These are phyloP conservation scores for Acrocalymma vagum DNA, from an alignment of 2,329 filamentous ascomycete species.

Conservation along the genomic window DNA sequence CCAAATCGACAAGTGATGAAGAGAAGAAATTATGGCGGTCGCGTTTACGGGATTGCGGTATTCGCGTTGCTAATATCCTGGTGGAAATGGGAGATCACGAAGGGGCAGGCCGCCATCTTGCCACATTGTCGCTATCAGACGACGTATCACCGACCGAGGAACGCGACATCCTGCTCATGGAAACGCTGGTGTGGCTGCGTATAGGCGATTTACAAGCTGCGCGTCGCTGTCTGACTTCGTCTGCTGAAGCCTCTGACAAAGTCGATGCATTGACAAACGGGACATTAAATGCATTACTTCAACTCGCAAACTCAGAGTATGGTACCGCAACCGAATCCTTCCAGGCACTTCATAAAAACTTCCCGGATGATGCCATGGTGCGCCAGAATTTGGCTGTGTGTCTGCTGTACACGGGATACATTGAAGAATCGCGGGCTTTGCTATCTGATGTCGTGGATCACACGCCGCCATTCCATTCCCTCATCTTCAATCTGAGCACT, in stretches of 20 bases:
- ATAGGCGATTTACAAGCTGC: slow-evolving; percentile 80
- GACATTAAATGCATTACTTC: slow-evolving; percentile 72
- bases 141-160: slow-evolving; percentile 47
- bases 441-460: slow-evolving; percentile 72
- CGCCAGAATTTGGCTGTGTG: slow-evolving; percentile 86
- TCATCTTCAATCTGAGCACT: slow-evolving; percentile 89
- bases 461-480: slow-evolving; percentile 71
- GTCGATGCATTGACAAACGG: slow-evolving; percentile 41
- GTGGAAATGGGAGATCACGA: slow-evolving; percentile 89
- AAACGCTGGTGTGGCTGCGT: slow-evolving; percentile 76
- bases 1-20: slow-evolving; percentile 52
- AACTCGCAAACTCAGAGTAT: slow-evolving; percentile 82
- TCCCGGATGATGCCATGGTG: slow-evolving; percentile 71
- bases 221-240: slow-evolving; percentile 58
- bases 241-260: slow-evolving; percentile 16
- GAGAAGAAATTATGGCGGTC: slow-evolving; percentile 73
- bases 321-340: slow-evolving; percentile 69
- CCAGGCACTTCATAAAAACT: slow-evolving; percentile 59
- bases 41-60: slow-evolving; percentile 78
- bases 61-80: slow-evolving; percentile 69
- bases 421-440: slow-evolving; percentile 68
- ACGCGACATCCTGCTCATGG: slow-evolving; percentile 49
- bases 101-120: slow-evolving; percentile 78
- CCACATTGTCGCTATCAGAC: slow-evolving; percentile 60
- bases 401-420: slow-evolving; percentile 79